Conservation (phyloP, 2,329 filamentous ascomycete genomes). For the Apiospora aurea region DNA sequence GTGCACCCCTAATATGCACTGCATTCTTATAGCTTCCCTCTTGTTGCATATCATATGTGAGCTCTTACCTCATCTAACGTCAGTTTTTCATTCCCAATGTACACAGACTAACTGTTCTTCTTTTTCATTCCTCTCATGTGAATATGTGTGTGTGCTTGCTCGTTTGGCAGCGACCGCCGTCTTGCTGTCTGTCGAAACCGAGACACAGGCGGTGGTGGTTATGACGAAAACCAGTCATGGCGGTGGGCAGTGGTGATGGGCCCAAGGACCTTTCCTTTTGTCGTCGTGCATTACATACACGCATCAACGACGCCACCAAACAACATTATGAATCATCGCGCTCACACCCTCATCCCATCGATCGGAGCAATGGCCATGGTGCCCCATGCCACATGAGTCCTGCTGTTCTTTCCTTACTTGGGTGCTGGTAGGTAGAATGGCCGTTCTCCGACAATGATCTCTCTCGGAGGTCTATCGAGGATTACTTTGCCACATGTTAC, state of each 20-base stretch:
- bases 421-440: not conserved
- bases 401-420: not conserved
- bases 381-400: not conserved
- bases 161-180: not conserved
- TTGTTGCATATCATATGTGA: constrained; percentile 12
- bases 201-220: not conserved
- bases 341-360: not conserved
- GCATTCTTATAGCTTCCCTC: not conserved
- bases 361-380: not conserved
- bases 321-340: not conserved
- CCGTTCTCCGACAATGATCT: not conserved
- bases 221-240: not conserved
- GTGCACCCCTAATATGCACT: not conserved
- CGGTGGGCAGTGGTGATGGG: not conserved
- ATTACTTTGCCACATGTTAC: not conserved
- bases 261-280: not conserved
- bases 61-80: constrained; percentile 14
- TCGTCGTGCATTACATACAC: not conserved
- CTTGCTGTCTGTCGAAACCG: not conserved
- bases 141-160: not conserved
- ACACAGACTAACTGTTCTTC: not conserved
- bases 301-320: not conserved
- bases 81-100: not conserved
- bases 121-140: not conserved
- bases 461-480: not conserved